A percentile compares a stretch with the other conserved stretches of the same genome.
Evolutionary conservation across 495 filamentous ascomycete genomes (phyloP).

Genomic region (Talaromyces adpressus): DNA sequence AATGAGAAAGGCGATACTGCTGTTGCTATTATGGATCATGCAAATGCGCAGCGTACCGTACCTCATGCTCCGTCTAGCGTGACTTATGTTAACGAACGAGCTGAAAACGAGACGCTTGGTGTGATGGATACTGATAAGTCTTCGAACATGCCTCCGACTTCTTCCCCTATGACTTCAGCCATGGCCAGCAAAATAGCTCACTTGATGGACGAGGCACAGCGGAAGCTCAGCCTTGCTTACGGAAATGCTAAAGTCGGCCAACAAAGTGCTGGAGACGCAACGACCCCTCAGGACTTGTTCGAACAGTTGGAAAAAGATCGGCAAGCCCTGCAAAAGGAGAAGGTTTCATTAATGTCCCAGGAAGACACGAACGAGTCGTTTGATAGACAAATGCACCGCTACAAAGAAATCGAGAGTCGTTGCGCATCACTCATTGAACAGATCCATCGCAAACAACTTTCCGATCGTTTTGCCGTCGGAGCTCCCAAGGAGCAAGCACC

Average conservation of each 20-base stretch:
- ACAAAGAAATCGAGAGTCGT: conserved; percentile 24
- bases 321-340: conserved; percentile 32
- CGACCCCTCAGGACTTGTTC: conserved; percentile 35
- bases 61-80: conserved; percentile 36
- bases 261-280: conserved; percentile 31
- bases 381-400: conserved; percentile 25
- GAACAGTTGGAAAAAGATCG: conserved; percentile 40
- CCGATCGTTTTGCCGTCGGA: conserved; percentile 16
- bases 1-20: conserved; percentile 76
- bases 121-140: conserved; percentile 6
- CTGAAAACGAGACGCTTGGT: conserved; percentile 20
- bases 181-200: conserved; percentile 34
- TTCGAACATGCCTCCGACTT: conserved; percentile 15
- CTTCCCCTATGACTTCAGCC: conserved; percentile 24
- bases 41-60: conserved; percentile 25
- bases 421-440: conserved; percentile 41
- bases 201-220: conserved; percentile 40
- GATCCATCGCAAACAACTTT: conserved; percentile 24
- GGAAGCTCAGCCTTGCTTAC: conserved; percentile 34
- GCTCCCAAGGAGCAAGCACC: conserved; percentile 8
- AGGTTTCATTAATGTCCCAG: conserved; percentile 21
- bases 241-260: conserved; percentile 31
- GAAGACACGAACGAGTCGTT: conserved; percentile 25
- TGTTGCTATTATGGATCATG: conserved; percentile 55
- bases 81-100: conserved; percentile 37